phyloP scores from a whole-genome alignment of 257 asterid species.

The Euphrasia confusa region DNA sequence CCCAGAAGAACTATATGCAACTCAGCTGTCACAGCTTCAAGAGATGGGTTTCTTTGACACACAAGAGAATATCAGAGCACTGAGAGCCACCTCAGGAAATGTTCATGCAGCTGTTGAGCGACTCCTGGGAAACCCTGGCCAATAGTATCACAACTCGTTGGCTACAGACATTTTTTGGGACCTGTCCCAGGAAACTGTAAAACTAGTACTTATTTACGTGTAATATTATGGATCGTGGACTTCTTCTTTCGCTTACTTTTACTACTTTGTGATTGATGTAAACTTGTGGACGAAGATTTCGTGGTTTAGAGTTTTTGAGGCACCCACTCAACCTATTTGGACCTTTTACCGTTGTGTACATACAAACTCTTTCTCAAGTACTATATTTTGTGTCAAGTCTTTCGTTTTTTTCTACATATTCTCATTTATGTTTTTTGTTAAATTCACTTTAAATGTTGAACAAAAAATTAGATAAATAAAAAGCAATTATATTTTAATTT shows the following conservation, averaged over 20 bases:
- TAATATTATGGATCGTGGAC: conserved; percentile 19
- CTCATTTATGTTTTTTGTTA: too few species aligned
- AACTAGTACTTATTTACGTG: conserved; percentile 25
- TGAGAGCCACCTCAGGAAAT: conserved; percentile 50
- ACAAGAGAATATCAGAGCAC: conserved; percentile 50
- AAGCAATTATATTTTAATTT: too few species aligned
- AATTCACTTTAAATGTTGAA: too few species aligned
- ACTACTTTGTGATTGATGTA: background rate
- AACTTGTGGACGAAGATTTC: conserved; percentile 18
- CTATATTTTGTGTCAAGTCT: too few species aligned
- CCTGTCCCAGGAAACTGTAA: conserved; percentile 20
- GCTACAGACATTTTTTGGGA: background rate
- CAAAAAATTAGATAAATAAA: too few species aligned
- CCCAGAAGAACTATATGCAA: conserved; percentile 56
- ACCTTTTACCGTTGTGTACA: conserved; percentile 3
- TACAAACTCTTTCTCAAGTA: too few species aligned
- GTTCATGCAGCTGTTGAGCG: conserved; percentile 63
- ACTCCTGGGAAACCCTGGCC: conserved; percentile 46
- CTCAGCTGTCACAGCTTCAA: conserved; percentile 52
- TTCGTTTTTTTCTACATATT: too few species aligned
- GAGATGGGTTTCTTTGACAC: conserved; percentile 68
- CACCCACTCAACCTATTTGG: background rate
- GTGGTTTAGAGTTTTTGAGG: background rate
- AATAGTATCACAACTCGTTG: conserved; percentile 21
- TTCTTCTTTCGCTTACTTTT: background rate